These are phyloP conservation scores for Datura wrightii DNA, from an alignment of 257 asterid genomes.

Conservation along the genomic window DNA sequence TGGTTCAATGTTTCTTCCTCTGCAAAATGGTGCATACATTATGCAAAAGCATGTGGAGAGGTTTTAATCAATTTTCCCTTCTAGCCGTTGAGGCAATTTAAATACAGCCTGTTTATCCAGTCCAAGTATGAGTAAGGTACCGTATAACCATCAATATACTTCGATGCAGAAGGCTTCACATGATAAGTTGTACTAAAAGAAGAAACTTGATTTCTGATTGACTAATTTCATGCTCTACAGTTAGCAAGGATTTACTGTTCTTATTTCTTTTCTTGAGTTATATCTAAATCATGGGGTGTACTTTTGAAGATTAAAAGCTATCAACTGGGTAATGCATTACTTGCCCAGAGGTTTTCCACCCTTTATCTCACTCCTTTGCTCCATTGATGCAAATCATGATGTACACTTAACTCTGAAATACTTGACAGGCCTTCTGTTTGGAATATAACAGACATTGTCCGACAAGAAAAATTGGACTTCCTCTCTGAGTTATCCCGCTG, in stretches of 20 bases:
- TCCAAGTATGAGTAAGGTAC: not conserved
- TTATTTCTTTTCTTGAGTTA: not conserved
- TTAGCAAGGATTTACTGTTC: not conserved
- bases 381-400: slow-evolving; percentile 31
- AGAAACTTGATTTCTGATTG: slow-evolving; percentile 1
- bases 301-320: not conserved
- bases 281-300: not conserved
- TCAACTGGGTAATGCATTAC: not conserved
- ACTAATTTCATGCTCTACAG: not conserved
- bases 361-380: slow-evolving; percentile 21
- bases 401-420: slow-evolving; percentile 28
- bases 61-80: slow-evolving; percentile 18
- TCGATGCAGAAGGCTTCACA: not conserved
- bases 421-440: slow-evolving; percentile 56
- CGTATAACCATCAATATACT: not conserved
- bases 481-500: slow-evolving; percentile 49
- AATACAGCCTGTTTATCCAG: slow-evolving; percentile 22
- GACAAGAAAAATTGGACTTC: slow-evolving; percentile 36
- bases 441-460: slow-evolving; percentile 47
- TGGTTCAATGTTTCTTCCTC: slow-evolving; percentile 2
- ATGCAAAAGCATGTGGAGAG: slow-evolving; percentile 11
- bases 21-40: slow-evolving; percentile 7
- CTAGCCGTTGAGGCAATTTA: not conserved
- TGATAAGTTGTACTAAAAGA: not conserved
- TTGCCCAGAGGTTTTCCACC: not conserved